phyloP scores from a whole-genome alignment of 768 basidiomycete genomes.

The Auricularia sp. region DNA sequence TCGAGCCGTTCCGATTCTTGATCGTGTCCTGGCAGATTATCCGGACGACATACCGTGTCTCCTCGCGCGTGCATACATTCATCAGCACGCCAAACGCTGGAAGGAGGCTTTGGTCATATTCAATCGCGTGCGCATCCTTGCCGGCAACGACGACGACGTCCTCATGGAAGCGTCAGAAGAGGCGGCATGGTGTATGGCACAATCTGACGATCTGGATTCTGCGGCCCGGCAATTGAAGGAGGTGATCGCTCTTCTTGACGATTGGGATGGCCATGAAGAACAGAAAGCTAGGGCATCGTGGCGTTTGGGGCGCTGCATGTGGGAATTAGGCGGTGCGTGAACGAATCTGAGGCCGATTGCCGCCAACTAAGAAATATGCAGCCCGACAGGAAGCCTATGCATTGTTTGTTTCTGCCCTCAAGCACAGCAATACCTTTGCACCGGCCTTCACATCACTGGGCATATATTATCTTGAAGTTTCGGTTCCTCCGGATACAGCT shows the following conservation, averaged over 20 bases:
- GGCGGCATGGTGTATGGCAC: slow-evolving; percentile 72
- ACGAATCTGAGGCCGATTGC: not conserved
- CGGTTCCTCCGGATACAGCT: slow-evolving; percentile 64
- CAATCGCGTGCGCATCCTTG: slow-evolving; percentile 39
- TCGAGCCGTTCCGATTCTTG: slow-evolving; percentile 64
- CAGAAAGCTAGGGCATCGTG: slow-evolving; percentile 75
- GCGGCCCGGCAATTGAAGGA: slow-evolving; percentile 39
- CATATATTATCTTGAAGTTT: slow-evolving; percentile 68
- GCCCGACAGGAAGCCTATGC: slow-evolving; percentile 60
- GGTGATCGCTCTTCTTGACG: slow-evolving; percentile 37
- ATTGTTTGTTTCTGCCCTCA: slow-evolving; percentile 70
- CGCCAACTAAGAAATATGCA: slow-evolving; percentile 15
- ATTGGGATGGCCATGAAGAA: slow-evolving; percentile 36
- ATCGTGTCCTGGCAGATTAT: slow-evolving; percentile 55
- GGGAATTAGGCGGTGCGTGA: slow-evolving; percentile 59
- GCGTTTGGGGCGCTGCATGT: slow-evolving; percentile 70
- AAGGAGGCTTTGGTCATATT: slow-evolving; percentile 55
- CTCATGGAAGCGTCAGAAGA: slow-evolving; percentile 70
- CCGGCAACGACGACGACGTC: slow-evolving; percentile 35
- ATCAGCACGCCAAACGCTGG: slow-evolving; percentile 59
- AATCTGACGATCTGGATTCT: slow-evolving; percentile 35
- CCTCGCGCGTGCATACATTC: slow-evolving; percentile 66
- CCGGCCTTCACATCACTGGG: slow-evolving; percentile 93
- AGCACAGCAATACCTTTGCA: slow-evolving; percentile 65
- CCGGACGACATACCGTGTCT: slow-evolving; percentile 56